Conservation (phyloP, 176 grass and related monocot genomes). For the Carex kokanica region DNA sequence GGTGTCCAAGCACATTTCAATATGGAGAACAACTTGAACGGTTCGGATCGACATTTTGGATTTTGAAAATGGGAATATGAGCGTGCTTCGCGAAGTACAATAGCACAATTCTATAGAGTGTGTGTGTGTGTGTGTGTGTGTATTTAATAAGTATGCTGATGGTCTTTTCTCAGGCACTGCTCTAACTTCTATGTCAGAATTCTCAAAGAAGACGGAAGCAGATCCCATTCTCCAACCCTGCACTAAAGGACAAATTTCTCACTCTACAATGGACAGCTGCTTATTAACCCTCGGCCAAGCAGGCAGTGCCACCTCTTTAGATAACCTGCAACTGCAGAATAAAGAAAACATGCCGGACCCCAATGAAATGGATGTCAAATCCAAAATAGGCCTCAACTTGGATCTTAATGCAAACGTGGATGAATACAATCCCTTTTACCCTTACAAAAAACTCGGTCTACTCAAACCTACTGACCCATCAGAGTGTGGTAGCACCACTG, state of each 20-base stretch:
- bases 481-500: conserved; percentile 78
- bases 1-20: no score
- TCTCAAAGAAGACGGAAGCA: conserved; percentile 14
- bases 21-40: no score
- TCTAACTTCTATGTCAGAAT: background rate
- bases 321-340: conserved; percentile 20
- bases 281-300: conserved; percentile 48
- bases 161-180: conserved; percentile 12
- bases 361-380: conserved; percentile 30
- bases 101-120: no score
- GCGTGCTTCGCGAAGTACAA: no score
- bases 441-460: conserved; percentile 65
- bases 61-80: no score
- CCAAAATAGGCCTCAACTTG: conserved; percentile 36
- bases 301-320: conserved; percentile 11
- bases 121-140: no score
- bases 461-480: conserved; percentile 47
- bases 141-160: conserved; percentile 2
- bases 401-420: conserved; percentile 65
- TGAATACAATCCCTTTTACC: conserved; percentile 73
- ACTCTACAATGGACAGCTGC: conserved; percentile 18
- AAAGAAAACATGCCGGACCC: conserved; percentile 12
- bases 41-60: no score
- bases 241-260: background rate
- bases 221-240: conserved; percentile 13